Evolutionary conservation across 768 basidiomycete genomes (phyloP).

Genomic region (Pleurotus giganteus): DNA sequence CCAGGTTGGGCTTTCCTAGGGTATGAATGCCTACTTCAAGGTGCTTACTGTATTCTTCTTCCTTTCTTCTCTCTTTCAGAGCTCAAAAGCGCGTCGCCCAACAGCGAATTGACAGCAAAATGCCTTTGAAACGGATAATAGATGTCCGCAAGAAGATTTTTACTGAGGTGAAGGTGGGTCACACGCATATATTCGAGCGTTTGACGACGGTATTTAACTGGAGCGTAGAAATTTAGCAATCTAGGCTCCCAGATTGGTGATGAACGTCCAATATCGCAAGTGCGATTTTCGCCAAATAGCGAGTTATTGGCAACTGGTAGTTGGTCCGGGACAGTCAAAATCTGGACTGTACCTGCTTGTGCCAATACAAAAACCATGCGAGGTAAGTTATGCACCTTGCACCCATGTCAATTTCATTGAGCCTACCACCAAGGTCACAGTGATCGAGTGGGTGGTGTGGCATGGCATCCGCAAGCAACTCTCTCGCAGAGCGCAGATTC

Average conservation of each 20-base stretch:
- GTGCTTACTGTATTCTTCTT: constrained; percentile 68
- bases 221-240: constrained; percentile 74
- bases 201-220: background rate
- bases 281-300: constrained; percentile 93
- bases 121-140: constrained; percentile 86
- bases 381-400: constrained; percentile 42
- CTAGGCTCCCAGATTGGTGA: constrained; percentile 98
- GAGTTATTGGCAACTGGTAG: constrained; percentile 87
- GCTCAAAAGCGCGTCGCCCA: constrained; percentile 92
- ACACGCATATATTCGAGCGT: background rate
- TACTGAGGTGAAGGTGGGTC: constrained; percentile 79
- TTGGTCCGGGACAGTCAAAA: constrained; percentile 93
- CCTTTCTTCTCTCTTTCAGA: constrained; percentile 56
- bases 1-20: constrained; percentile 78
- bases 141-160: constrained; percentile 93
- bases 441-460: constrained; percentile 92
- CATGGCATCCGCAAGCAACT: constrained; percentile 97
- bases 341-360: constrained; percentile 95
- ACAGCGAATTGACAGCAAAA: constrained; percentile 85
- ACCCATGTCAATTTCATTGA: constrained; percentile 8
- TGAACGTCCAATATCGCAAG: constrained; percentile 89
- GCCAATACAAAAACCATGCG: constrained; percentile 72
- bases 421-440: constrained; percentile 60
- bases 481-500: constrained; percentile 56
- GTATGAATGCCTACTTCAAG: constrained; percentile 52